Evolutionary conservation across 2,329 filamentous ascomycete genomes (phyloP), one percentile per base, ranked within the genome.

Genomic region (Colletotrichum sp.): DNA sequence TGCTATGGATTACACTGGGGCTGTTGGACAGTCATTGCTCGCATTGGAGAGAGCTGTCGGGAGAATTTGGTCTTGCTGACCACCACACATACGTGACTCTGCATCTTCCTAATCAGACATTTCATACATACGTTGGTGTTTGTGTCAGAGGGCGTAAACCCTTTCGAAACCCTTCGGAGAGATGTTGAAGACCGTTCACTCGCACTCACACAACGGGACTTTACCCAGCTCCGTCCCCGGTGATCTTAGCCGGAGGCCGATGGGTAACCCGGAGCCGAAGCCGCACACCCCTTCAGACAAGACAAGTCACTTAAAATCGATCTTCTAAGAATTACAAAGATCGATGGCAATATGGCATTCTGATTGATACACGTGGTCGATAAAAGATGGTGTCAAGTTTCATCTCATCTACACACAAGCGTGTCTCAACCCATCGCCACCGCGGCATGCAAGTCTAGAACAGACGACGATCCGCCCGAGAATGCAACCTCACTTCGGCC

Each of bases 141-240:
- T n/a, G n/a, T n/a, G n/a, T n/a, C n/a, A n/a, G n/a, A n/a, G n/a
- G n/a, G n/a, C n/a, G n/a, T n/a, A n/a, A n/a, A n/a, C n/a, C n/a
- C n/a, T n/a, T n/a, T n/a, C n/a, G n/a, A n/a, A n/a, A n/a, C n/a
- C n/a, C n/a, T n/a, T n/a, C n/a, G n/a, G n/a, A n/a, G 24, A 26
- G 18, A n/a, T 3, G 4, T 3, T 0, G n/a, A 13, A 21, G 0
- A 21, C n/a, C 44, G 3, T 52, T 7, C 10, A 0, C 6, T 5
- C 7, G 10, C 0, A 21, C 44, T 7, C n/a, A 13, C 4, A 3
- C 0, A 0, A 12, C n/a, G 44, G 44, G 44, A 13, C 6, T 52
- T 52, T 7, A 13, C 44, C n/a, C 44, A 52, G 44, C n/a, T 21
- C 44, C n/a, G 0, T 52, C 44, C 44, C 44, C 44, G n/a, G 12